Conservation (phyloP, 75 land plant genomes). For the Cryptomeria japonica region DNA sequence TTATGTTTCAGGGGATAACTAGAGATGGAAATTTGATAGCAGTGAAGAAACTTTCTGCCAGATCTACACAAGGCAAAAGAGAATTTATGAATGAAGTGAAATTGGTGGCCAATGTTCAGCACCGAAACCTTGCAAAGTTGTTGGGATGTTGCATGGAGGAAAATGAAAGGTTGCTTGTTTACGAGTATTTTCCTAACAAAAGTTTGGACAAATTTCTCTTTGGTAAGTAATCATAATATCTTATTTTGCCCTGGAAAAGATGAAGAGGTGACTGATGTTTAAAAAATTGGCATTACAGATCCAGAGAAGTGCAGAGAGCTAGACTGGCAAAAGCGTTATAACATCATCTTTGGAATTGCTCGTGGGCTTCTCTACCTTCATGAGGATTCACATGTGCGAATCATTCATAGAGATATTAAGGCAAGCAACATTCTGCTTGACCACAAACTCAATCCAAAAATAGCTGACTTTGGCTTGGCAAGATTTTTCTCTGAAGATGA, state of each 20-base stretch:
- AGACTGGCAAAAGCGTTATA: slow-evolving; percentile 31
- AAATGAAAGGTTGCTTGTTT: slow-evolving; percentile 18
- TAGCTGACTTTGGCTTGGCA: background rate
- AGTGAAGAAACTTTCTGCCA: slow-evolving; percentile 7
- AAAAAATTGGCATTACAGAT: background rate
- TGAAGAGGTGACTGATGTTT: background rate
- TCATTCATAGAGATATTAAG: slow-evolving; percentile 49
- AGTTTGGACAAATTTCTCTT: slow-evolving; percentile 13
- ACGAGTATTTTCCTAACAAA: slow-evolving; percentile 14
- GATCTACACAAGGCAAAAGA: background rate
- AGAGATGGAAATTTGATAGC: slow-evolving; percentile 11
- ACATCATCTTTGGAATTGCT: slow-evolving; percentile 36
- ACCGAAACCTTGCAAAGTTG: slow-evolving; percentile 17
- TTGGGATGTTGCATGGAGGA: slow-evolving; percentile 19
- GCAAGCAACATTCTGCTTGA: slow-evolving; percentile 38
- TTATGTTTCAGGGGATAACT: slow-evolving; percentile 9
- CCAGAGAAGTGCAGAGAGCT: background rate
- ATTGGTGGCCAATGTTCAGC: slow-evolving; percentile 9
- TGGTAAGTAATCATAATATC: background rate
- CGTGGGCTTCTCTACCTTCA: slow-evolving; percentile 40
- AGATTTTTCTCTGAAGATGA: too few relatives aligned
- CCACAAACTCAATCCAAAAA: slow-evolving; percentile 29
- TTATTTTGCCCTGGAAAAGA: too few relatives aligned
- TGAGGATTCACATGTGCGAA: slow-evolving; percentile 28
- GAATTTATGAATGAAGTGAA: slow-evolving; percentile 27